Evolutionary conservation across 352 stramenopile genomes (phyloP).

Genomic region (Phytophthora parvispora): DNA sequence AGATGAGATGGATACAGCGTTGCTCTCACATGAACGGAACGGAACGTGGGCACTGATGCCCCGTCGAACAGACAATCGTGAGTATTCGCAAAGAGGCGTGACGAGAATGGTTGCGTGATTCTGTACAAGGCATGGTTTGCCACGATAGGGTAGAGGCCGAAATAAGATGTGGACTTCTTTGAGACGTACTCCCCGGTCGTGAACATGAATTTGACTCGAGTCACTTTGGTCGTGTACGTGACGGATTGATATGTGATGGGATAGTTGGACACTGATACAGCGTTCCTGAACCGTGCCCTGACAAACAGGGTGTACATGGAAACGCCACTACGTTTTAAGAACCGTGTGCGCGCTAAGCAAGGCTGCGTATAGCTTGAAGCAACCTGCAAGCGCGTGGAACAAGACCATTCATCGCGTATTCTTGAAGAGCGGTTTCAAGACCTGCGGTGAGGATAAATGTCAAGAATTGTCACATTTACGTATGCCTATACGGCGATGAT

Average conservation of each 20-base stretch:
- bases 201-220: conserved; percentile 43
- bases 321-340: neutral
- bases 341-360: neutral
- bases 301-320: conserved; percentile 17
- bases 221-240: conserved; percentile 20
- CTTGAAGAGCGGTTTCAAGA: conserved; percentile 2
- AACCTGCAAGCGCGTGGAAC: neutral
- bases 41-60: conserved; percentile 8
- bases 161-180: conserved; percentile 36
- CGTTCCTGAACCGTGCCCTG: conserved; percentile 36
- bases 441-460: neutral
- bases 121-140: conserved; percentile 46
- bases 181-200: conserved; percentile 36
- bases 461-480: neutral
- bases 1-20: neutral
- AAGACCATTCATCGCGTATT: conserved; percentile 3
- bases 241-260: conserved; percentile 23
- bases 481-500: neutral
- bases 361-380: conserved; percentile 1
- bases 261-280: conserved; percentile 46
- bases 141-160: conserved; percentile 42
- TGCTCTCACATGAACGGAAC: conserved; percentile 4
- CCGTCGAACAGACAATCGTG: conserved; percentile 23
- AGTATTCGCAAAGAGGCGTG: conserved; percentile 47
- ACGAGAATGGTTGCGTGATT: conserved; percentile 37